These are phyloP conservation scores for Suhomyces bolitotheri DNA, from an alignment of 1,139 yeast species.

Conservation along the genomic window DNA sequence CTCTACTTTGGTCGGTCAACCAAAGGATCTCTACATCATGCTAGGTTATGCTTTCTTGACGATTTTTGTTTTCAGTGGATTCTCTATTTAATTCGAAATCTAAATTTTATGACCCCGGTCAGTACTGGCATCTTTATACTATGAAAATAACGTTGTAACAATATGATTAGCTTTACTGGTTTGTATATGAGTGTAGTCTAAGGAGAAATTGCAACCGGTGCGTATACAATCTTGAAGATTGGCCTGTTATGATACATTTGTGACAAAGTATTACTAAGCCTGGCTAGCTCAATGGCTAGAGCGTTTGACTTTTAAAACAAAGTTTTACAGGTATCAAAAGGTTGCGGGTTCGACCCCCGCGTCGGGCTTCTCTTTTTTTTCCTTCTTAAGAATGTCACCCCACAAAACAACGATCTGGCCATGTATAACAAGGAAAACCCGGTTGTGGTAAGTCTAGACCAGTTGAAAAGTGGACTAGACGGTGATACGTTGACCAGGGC, in stretches of 20 bases:
- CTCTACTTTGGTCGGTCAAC: conserved; percentile 4
- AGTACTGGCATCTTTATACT: too few species aligned
- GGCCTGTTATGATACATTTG: too few species aligned
- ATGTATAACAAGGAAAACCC: conserved; percentile 18
- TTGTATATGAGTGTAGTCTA: too few species aligned
- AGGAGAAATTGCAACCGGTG: too few species aligned
- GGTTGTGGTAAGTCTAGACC: conserved; percentile 35
- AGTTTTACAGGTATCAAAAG: conserved; percentile 18
- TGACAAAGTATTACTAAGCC: conserved; percentile 9
- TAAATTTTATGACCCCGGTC: conserved; percentile 1
- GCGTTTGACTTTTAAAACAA: conserved; percentile 42
- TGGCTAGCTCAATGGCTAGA: conserved; percentile 52
- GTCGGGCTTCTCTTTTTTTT: conserved; percentile 21
- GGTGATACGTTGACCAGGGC: conserved; percentile 41
- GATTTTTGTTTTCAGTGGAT: conserved; percentile 8
- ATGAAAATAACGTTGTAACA: too few species aligned
- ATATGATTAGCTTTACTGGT: too few species aligned
- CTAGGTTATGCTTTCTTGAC: conserved; percentile 11
- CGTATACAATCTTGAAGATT: too few species aligned
- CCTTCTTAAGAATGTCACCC: neutral
- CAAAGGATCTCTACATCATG: conserved; percentile 4
- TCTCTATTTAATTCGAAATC: conserved; percentile 2
- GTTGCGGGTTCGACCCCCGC: conserved; percentile 31
- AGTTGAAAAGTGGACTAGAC: conserved; percentile 35
- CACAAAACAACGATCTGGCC: too few species aligned